These are phyloP conservation scores for Lactarius evosmus DNA, from an alignment of 768 basidiomycete species.

Conservation along the genomic window DNA sequence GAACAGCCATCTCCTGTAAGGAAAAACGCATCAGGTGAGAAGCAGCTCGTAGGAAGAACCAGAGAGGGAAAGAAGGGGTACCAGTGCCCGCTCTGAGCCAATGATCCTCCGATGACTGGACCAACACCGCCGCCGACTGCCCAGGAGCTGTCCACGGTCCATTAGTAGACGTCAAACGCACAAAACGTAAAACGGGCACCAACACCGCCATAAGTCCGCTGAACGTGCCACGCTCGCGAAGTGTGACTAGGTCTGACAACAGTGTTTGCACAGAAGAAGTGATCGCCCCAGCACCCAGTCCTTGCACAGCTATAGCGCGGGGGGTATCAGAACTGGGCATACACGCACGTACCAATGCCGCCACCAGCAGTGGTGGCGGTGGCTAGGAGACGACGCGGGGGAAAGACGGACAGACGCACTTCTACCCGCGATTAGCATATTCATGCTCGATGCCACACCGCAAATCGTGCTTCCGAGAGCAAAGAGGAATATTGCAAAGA, in stretches of 20 bases:
- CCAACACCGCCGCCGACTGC: constrained; percentile 32
- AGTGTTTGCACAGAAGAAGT: constrained; percentile 34
- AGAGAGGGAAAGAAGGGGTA: neutral
- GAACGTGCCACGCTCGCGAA: constrained; percentile 36
- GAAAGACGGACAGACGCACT: constrained; percentile 10
- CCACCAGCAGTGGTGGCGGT: neutral
- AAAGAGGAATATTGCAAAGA: constrained; percentile 30
- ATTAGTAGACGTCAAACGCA: neutral
- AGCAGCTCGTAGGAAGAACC: neutral
- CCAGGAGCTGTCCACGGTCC: constrained; percentile 29
- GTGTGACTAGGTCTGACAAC: constrained; percentile 36
- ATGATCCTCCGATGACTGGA: constrained; percentile 34
- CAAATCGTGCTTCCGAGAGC: constrained; percentile 36
- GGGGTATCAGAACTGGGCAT: neutral
- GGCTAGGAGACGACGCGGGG: neutral
- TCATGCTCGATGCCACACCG: constrained; percentile 36
- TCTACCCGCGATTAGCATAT: constrained; percentile 37
- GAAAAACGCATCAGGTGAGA: neutral
- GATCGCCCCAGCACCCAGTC: constrained; percentile 34
- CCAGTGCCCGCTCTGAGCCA: constrained; percentile 28
- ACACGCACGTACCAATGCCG: neutral
- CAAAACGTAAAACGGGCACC: neutral
- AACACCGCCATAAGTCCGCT: constrained; percentile 35
- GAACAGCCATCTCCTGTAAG: constrained; percentile 27
- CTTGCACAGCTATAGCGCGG: constrained; percentile 29